phyloP scores from a whole-genome alignment of 2,329 filamentous ascomycete genomes.

The Aspergillus nomiae region DNA sequence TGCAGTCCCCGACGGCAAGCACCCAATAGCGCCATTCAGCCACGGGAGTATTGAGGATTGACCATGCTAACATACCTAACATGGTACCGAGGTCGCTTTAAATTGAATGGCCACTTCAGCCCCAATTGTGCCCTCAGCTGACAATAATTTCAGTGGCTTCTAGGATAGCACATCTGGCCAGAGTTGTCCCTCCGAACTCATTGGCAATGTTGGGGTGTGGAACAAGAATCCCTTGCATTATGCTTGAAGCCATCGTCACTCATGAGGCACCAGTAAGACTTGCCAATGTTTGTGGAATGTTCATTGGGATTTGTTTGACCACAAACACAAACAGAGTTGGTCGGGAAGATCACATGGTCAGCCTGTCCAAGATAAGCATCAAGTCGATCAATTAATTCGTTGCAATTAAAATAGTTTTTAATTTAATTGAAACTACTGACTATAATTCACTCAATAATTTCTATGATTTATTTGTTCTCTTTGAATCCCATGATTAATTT shows the following conservation, averaged over 20 bases:
- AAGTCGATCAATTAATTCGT: background rate
- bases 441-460: no score
- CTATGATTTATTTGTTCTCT: no score
- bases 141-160: background rate
- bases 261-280: background rate
- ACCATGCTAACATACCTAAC: background rate
- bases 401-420: background rate
- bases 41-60: background rate
- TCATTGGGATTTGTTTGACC: background rate
- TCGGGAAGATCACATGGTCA: background rate
- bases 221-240: background rate
- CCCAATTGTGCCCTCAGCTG: background rate
- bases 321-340: background rate
- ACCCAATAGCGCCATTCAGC: background rate
- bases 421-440: background rate
- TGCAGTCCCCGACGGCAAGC: background rate
- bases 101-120: background rate
- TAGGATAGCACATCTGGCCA: background rate
- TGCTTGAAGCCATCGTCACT: background rate
- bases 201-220: background rate
- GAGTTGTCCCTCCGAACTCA: background rate
- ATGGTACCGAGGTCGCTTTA: background rate
- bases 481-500: no score
- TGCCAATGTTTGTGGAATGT: background rate
- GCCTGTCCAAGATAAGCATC: background rate